These are phyloP conservation scores for Monosporozyma aerobia DNA, from an alignment of 805 yeast species.

Conservation along the genomic window DNA sequence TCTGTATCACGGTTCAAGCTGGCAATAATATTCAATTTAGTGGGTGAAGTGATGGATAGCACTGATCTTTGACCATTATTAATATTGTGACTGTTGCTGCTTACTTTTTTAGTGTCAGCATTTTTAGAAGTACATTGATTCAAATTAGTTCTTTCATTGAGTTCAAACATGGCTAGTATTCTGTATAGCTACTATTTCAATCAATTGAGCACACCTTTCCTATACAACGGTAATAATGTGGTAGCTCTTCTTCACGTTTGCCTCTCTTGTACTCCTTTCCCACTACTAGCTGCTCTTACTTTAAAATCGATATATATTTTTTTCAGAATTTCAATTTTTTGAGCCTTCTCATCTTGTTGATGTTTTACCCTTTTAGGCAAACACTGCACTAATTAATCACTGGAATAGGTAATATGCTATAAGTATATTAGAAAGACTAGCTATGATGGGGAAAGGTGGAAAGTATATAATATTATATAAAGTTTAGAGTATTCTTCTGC, in stretches of 20 bases:
- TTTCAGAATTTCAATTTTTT: not conserved
- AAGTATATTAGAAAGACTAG: not conserved
- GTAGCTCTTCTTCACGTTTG: not conserved
- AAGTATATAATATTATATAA: not conserved
- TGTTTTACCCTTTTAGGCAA: conserved; percentile 15
- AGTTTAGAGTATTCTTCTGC: conserved; percentile 15
- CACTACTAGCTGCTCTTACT: not conserved
- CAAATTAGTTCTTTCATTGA: conserved; percentile 5
- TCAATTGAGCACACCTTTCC: not conserved
- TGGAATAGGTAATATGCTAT: not conserved
- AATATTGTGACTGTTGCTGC: not conserved
- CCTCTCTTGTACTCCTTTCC: not conserved
- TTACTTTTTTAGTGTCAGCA: not conserved
- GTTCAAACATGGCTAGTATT: conserved; percentile 5
- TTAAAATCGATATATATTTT: not conserved
- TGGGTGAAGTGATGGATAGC: conserved; percentile 37
- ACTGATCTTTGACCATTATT: conserved; percentile 29
- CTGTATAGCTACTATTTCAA: not conserved
- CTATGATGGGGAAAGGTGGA: not conserved
- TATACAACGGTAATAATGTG: not conserved
- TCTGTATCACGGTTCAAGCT: conserved; percentile 1
- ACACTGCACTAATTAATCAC: not conserved
- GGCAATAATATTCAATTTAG: conserved; percentile 38
- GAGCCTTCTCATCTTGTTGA: conserved; percentile 7
- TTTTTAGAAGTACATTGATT: conserved; percentile 1